Conservation (phyloP, 1,139 yeast species). For the Taiozyma sp. region DNA sequence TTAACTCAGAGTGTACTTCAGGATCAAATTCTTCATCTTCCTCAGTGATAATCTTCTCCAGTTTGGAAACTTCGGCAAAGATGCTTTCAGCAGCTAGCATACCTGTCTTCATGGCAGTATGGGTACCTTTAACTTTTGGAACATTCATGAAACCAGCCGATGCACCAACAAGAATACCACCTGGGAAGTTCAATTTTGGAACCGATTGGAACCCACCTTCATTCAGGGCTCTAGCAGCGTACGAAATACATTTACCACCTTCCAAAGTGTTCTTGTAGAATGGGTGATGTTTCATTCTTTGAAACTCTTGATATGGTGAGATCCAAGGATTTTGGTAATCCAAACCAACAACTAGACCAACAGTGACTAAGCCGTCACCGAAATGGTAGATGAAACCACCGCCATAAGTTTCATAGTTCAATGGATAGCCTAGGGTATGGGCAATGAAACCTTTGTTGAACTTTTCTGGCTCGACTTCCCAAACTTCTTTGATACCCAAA, state of each 20-base stretch:
- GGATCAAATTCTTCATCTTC: slow-evolving; percentile 36
- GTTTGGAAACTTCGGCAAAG: slow-evolving; percentile 47
- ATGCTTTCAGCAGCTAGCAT: slow-evolving; percentile 90
- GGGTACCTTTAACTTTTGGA: slow-evolving; percentile 97
- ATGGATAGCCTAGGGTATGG: slow-evolving; percentile 90
- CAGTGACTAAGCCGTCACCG: slow-evolving; percentile 86
- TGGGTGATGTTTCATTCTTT: slow-evolving; percentile 89
- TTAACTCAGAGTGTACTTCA: slow-evolving; percentile 29
- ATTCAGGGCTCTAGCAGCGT: slow-evolving; percentile 92
- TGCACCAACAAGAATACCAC: slow-evolving; percentile 92
- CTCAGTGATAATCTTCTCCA: slow-evolving; percentile 36
- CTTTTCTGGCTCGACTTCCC: slow-evolving; percentile 90
- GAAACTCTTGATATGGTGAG: slow-evolving; percentile 95
- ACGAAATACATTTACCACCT: slow-evolving; percentile 90
- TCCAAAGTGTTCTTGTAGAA: slow-evolving; percentile 68
- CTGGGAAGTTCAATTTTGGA: slow-evolving; percentile 88
- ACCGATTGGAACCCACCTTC: slow-evolving; percentile 95
- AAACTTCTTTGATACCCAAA: slow-evolving; percentile 89
- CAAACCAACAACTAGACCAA: slow-evolving; percentile 87
- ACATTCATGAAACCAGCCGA: slow-evolving; percentile 96
- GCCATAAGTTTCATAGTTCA: slow-evolving; percentile 71
- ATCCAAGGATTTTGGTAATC: slow-evolving; percentile 93
- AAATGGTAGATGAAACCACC: slow-evolving; percentile 98
- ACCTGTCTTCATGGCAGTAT: slow-evolving; percentile 94
- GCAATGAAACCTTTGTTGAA: slow-evolving; percentile 80